Evolutionary conservation across 208 protist genomes (phyloP).

Genomic region (Crithidia fasciculata): DNA sequence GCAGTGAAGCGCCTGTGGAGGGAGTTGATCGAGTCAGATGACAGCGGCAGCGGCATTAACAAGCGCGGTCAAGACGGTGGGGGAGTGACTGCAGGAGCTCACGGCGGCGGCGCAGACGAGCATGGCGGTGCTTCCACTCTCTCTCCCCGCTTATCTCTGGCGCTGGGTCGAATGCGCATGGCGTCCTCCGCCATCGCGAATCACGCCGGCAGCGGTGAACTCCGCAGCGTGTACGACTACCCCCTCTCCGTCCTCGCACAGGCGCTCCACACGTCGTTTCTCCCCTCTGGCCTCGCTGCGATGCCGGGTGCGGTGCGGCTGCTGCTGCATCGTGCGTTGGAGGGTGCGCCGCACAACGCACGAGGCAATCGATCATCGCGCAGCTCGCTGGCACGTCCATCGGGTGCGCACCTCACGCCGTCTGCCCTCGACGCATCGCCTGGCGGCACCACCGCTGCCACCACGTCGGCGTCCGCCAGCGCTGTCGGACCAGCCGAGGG

Average conservation of each 20-base stretch:
- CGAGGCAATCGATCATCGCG: background rate
- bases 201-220: background rate
- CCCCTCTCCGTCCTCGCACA: conserved; percentile 11
- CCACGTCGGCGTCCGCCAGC: background rate
- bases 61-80: background rate
- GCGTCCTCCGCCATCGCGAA: background rate
- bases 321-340: conserved; percentile 31
- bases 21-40: conserved; percentile 24
- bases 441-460: background rate
- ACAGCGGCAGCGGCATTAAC: background rate
- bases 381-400: background rate
- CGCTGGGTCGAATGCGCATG: background rate
- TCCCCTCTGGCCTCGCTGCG: background rate
- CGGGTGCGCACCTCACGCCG: background rate
- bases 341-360: background rate
- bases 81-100: background rate
- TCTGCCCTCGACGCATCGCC: background rate
- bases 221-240: conserved; percentile 24
- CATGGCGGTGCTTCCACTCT: no score
- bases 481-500: conserved; percentile 12
- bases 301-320: conserved; percentile 26
- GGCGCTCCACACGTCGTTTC: background rate
- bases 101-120: background rate
- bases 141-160: background rate
- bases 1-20: conserved; percentile 41